Base-by-base conservation (phyloP, 2,329 filamentous ascomycete species). In the Lasiodiplodia gonubiensis region DNA sequence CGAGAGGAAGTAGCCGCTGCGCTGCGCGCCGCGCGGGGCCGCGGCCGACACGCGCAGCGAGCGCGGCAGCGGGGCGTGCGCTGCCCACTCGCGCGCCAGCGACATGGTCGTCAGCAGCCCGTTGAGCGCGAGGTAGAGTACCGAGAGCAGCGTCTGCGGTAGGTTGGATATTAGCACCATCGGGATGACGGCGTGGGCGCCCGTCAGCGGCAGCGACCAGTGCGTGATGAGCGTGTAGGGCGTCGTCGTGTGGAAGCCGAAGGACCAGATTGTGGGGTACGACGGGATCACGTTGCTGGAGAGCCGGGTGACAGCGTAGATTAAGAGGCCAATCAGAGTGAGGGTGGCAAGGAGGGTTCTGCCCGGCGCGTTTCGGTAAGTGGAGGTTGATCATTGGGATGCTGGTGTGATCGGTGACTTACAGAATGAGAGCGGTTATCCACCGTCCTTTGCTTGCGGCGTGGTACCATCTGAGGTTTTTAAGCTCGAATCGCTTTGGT, bases 21-120 rank as follows among this genome's bases (percentile, higher is more conserved):
- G 75, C 61, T 84, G 82, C 2, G 70, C 18, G 1, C 73, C 39
- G 16, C 18, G 16, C 77, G 0, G 78, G 75, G 0, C 73, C 71
- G 10, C 42, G 25, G 0, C 77, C 80, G 0, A 82, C 7, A 33
- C 80, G 1, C 81, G 74, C 0, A 84, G 75, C 0, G 71, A 63
- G 67, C 79, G 82, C 1, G 72, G 70, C 0, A 68, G 12, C 0
- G 65, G 37, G 3, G 77, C 75, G 23, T 30, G 25, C 14, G 6
- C 18, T 8, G 35, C 14, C 70, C 81, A 83, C 72, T 88, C 86
- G 8, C 75, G 71, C 0, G 79, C 81, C 0, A 81, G 71, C 0
- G 83, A 75, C 73, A 86, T 84, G 2, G 72, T 76, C 0, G 82
- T 87, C n/a, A 82, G 75, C 5, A 85, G 72, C 1, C 71, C 72